phyloP scores from a whole-genome alignment of 208 protist species.

The Crithidia fasciculata region DNA sequence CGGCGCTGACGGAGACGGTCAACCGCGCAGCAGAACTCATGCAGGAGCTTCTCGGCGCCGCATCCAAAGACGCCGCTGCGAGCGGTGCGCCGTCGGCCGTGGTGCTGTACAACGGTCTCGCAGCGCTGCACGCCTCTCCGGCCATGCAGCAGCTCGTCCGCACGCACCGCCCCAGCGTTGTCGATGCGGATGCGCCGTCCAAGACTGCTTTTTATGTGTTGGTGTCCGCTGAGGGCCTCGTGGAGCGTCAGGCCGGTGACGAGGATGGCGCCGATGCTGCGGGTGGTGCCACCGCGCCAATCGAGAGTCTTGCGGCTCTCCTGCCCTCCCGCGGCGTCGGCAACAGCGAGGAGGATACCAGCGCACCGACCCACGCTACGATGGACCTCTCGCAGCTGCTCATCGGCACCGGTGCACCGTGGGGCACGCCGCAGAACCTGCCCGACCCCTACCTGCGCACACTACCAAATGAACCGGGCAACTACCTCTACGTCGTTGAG shows the following conservation, averaged over 20 bases:
- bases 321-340: background rate
- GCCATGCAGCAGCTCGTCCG: constrained; percentile 58
- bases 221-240: constrained; percentile 62
- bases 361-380: background rate
- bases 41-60: constrained; percentile 40
- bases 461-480: constrained; percentile 81
- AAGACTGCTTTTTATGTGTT: constrained; percentile 51
- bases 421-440: constrained; percentile 78
- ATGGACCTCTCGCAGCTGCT: constrained; percentile 60
- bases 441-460: constrained; percentile 65
- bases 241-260: constrained; percentile 5
- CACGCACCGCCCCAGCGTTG: constrained; percentile 25
- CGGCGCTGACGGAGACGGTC: constrained; percentile 38
- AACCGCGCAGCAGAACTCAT: constrained; percentile 68
- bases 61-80: background rate
- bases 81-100: constrained; percentile 41
- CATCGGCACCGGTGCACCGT: constrained; percentile 68
- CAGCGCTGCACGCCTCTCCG: constrained; percentile 43
- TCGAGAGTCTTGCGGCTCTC: constrained; percentile 17
- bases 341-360: background rate
- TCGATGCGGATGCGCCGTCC: background rate
- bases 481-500: constrained; percentile 63
- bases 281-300: background rate
- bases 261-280: constrained; percentile 8
- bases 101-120: constrained; percentile 70